Evolutionary conservation across 2,329 filamentous ascomycete species (phyloP), one percentile per base, ranked within the genome.

Genomic region (Conoideocrella luteorostrata): DNA sequence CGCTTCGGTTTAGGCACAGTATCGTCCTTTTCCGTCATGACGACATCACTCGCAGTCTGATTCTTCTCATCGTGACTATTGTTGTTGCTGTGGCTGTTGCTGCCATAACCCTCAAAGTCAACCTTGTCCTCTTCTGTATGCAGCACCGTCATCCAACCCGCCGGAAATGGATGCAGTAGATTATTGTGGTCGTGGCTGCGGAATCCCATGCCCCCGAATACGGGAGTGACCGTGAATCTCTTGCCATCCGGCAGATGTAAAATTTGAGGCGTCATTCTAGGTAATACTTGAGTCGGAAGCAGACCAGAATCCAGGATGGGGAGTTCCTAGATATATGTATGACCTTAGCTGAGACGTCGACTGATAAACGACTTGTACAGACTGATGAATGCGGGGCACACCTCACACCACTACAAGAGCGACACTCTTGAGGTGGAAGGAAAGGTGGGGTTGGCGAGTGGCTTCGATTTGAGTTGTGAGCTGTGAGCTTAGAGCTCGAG

Each of bases 181-280:
- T 74, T 70, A 56, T 77, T 84, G 50, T 87, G 69, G 49, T 93
- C 84, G 59, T 88, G 84, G 45, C 82, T 79, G 62, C 90, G 93
- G 80, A 96, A 96, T 56, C 84, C 87, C 44, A 93, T 75, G 24
- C 91, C 91, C n/a, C 86, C 88, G 61, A 95, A 96, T 21, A 95
- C 88, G 1, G 89, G 86, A 12, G 80, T 81, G 24, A 95, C 85
- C 3, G 82, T 84, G 58, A 93, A 77, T 51, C 75, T 83, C 67
- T 93, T 88, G 57, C 90, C 91, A 66, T 96, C 94, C 38, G 91
- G 91, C 53, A 97, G 72, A 62, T 85, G 78, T 47, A 90, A 72
- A 37, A 77, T 61, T 47, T 68, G 60, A 30, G 64, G 61, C 38
- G 61, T 49, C 66, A 68, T 69, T 15, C 23, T n/a, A n/a, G n/a